These are phyloP conservation scores for Pyrenochaeta sp. DNA, from an alignment of 2,329 filamentous ascomycete genomes.

Conservation along the genomic window DNA sequence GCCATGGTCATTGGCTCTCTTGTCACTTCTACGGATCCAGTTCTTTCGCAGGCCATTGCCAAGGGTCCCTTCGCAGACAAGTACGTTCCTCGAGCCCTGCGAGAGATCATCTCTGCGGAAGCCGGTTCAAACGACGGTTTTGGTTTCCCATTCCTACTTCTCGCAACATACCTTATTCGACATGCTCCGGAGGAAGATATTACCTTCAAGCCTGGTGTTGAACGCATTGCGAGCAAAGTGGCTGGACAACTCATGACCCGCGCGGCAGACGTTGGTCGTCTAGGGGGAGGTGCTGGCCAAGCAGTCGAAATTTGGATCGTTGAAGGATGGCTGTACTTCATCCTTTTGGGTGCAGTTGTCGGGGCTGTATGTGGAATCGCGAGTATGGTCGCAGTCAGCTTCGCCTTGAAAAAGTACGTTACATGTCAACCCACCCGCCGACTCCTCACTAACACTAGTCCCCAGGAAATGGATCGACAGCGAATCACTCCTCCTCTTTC, in stretches of 20 bases:
- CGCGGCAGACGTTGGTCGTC: slow-evolving; percentile 55
- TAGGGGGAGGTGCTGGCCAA: slow-evolving; percentile 60
- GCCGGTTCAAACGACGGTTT: slow-evolving; percentile 70
- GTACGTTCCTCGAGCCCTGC: slow-evolving; percentile 63
- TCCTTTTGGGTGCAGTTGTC: slow-evolving; percentile 61
- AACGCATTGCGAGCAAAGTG: too few species aligned
- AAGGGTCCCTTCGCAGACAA: slow-evolving; percentile 70
- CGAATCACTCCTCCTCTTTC: slow-evolving; percentile 61
- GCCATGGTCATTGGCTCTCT: slow-evolving; percentile 67
- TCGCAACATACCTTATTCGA: slow-evolving; percentile 65
- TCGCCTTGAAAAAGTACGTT: slow-evolving; percentile 51
- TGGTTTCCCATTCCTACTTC: slow-evolving; percentile 66
- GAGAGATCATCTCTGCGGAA: slow-evolving; percentile 69
- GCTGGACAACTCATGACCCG: slow-evolving; percentile 17
- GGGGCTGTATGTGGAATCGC: slow-evolving; percentile 60
- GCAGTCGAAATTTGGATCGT: slow-evolving; percentile 66
- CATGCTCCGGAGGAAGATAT: slow-evolving; percentile 53
- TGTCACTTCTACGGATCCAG: slow-evolving; percentile 68
- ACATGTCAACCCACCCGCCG: too few species aligned
- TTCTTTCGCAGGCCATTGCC: slow-evolving; percentile 68
- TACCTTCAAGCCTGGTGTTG: slow-evolving; percentile 27
- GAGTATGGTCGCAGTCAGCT: slow-evolving; percentile 57
- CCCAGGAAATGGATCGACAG: slow-evolving; percentile 61
- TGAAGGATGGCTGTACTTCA: slow-evolving; percentile 67
- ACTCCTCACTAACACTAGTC: too few species aligned